Conservation (phyloP, 2,329 filamentous ascomycete genomes). For the Cercospora zeae-maydis region DNA sequence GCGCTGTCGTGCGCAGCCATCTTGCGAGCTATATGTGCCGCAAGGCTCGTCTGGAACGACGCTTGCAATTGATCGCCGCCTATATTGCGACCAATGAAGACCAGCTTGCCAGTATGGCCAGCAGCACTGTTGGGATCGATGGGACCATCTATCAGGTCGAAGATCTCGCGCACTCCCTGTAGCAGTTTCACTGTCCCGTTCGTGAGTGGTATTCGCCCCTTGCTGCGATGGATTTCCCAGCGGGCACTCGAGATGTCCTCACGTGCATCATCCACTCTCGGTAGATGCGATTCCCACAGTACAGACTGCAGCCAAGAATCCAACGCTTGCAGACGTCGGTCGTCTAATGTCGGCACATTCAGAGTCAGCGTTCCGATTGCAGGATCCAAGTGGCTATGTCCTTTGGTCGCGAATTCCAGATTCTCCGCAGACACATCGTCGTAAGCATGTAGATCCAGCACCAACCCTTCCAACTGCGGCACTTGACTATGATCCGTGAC, state of each 20-base stretch:
- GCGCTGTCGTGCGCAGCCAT: neutral
- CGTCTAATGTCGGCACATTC: slow-evolving; percentile 57
- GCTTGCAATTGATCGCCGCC: slow-evolving; percentile 16
- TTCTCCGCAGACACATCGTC: slow-evolving; percentile 65
- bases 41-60: slow-evolving; percentile 32
- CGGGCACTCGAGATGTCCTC: slow-evolving; percentile 20
- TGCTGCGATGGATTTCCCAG: slow-evolving; percentile 84
- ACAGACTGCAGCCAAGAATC: slow-evolving; percentile 80
- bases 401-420: slow-evolving; percentile 68
- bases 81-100: slow-evolving; percentile 37
- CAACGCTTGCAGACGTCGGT: slow-evolving; percentile 58
- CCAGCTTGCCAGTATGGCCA: slow-evolving; percentile 30
- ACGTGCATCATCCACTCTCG: slow-evolving; percentile 9
- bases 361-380: slow-evolving; percentile 82
- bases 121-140: slow-evolving; percentile 4
- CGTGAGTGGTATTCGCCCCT: slow-evolving; percentile 68
- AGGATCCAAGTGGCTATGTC: slow-evolving; percentile 86
- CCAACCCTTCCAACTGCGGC: slow-evolving; percentile 75
- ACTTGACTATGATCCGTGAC: slow-evolving; percentile 76
- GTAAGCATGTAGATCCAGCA: slow-evolving; percentile 91
- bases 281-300: slow-evolving; percentile 65
- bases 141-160: slow-evolving; percentile 72
- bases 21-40: neutral
- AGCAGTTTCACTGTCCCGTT: slow-evolving; percentile 70
- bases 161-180: slow-evolving; percentile 89